Conservation (phyloP, 2,329 filamentous ascomycete genomes). For the Intubia oerlemansii region DNA sequence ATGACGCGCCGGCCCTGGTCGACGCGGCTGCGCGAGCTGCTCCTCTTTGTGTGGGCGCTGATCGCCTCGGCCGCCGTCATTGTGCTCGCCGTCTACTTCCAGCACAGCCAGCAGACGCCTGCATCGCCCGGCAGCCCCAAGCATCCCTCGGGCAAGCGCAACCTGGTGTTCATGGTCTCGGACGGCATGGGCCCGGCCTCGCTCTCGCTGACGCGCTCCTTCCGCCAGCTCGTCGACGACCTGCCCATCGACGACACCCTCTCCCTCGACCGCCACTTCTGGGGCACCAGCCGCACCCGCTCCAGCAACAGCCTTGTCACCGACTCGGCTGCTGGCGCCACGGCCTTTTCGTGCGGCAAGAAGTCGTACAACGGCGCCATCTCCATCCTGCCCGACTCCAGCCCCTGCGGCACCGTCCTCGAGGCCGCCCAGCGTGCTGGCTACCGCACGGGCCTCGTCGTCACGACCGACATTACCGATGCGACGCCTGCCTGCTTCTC, state of each 20-base stretch:
- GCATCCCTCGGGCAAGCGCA: conserved; percentile 47
- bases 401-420: conserved; percentile 75
- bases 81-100: conserved; percentile 55
- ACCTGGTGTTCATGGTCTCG: conserved; percentile 96
- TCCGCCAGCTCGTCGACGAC: conserved; percentile 53
- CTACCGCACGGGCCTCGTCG: conserved; percentile 81
- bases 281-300: conserved; percentile 73
- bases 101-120: conserved; percentile 41
- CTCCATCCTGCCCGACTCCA: conserved; percentile 63
- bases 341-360: conserved; percentile 75
- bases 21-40: conserved; percentile 48
- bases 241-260: conserved; percentile 59
- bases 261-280: conserved; percentile 67
- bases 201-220: conserved; percentile 68
- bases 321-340: conserved; percentile 91
- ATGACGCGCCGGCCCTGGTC: too few species aligned
- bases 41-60: conserved; percentile 65
- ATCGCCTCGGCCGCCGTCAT: conserved; percentile 61
- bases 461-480: conserved; percentile 87
- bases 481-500: conserved; percentile 93
- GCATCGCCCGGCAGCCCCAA: conserved; percentile 9
- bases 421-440: conserved; percentile 86
- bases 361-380: conserved; percentile 98
- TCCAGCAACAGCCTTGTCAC: conserved; percentile 74
- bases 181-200: conserved; percentile 96